Percentiles rank a stretch among this genome's conserved stretches.
These are phyloP conservation scores for Clonostachys solani DNA, from an alignment of 2,329 filamentous ascomycete genomes.

Conservation along the genomic window DNA sequence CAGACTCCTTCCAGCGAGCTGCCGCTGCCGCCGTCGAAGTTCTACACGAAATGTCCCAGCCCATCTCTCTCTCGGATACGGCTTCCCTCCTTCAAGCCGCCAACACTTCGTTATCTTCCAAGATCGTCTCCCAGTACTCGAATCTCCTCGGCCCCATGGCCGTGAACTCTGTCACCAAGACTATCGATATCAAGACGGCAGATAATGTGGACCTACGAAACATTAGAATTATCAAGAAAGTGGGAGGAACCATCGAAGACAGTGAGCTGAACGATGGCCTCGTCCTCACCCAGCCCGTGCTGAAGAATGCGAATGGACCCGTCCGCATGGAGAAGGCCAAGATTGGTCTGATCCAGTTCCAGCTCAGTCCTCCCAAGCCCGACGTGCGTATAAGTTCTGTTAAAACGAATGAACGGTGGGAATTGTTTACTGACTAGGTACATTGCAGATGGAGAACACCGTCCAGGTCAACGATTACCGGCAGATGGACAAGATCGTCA, in stretches of 20 bases:
- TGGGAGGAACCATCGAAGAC: conserved; percentile 96
- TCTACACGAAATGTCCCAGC: conserved; percentile 92
- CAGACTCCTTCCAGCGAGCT: conserved; percentile 94
- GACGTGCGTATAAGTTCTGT: conserved; percentile 56
- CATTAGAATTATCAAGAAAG: conserved; percentile 95
- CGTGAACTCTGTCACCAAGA: conserved; percentile 91
- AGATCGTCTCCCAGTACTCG: conserved; percentile 97
- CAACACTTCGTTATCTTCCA: conserved; percentile 94
- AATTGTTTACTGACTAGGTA: neutral
- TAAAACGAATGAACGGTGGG: conserved; percentile 9
- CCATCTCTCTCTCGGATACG: conserved; percentile 84
- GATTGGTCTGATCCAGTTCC: conserved; percentile 97
- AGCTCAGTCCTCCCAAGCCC: conserved; percentile 95
- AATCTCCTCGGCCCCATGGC: conserved; percentile 96
- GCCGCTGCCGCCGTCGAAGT: conserved; percentile 84
- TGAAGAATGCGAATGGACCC: conserved; percentile 91
- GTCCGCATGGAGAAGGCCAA: conserved; percentile 93
- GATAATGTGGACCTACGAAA: conserved; percentile 97
- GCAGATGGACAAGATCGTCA: conserved; percentile 99
- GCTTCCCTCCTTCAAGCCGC: conserved; percentile 91
- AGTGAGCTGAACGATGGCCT: conserved; percentile 95
- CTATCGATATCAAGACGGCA: conserved; percentile 91
- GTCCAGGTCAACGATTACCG: conserved; percentile 99
- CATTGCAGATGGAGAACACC: conserved; percentile 91
- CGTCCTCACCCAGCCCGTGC: conserved; percentile 84